Percentiles rank a stretch among this genome's conserved stretches.
These are phyloP conservation scores for Clarireedia sp. DNA, from an alignment of 2,329 filamentous ascomycete genomes.

Conservation along the genomic window DNA sequence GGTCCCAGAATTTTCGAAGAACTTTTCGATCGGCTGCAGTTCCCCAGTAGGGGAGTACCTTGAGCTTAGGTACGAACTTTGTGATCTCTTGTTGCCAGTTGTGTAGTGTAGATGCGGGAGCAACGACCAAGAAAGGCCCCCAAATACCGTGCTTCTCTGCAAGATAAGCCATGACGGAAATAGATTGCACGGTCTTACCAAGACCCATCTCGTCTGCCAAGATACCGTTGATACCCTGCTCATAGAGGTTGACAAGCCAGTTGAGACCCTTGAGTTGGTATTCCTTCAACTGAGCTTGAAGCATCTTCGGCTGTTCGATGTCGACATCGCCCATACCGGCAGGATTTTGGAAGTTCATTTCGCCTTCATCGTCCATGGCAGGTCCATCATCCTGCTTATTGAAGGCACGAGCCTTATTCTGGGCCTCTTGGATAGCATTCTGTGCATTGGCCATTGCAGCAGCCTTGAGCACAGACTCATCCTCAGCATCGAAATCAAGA, in stretches of 20 bases:
- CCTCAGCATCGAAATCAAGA: constrained; percentile 90
- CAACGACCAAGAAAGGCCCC: constrained; percentile 95
- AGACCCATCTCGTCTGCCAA: constrained; percentile 99
- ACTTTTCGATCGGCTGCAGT: constrained; percentile 91
- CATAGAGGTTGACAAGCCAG: constrained; percentile 97
- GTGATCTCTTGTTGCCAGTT: constrained; percentile 99
- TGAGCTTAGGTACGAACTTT: constrained; percentile 88
- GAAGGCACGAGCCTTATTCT: constrained; percentile 87
- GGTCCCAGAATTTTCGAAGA: constrained; percentile 96
- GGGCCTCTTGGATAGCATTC: constrained; percentile 88
- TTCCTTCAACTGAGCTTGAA: constrained; percentile 92
- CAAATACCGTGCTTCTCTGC: constrained; percentile 97
- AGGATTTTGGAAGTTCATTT: constrained; percentile 99
- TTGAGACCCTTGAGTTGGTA: constrained; percentile 99
- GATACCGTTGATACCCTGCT: constrained; percentile 99
- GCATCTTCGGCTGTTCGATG: constrained; percentile 86
- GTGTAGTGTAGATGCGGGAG: constrained; percentile 90
- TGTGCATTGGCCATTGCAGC: constrained; percentile 95
- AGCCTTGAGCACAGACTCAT: constrained; percentile 71
- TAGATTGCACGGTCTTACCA: constrained; percentile 97
- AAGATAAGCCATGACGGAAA: constrained; percentile 98
- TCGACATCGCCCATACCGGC: constrained; percentile 90
- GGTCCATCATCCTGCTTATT: constrained; percentile 63
- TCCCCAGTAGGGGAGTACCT: constrained; percentile 96
- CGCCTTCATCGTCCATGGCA: constrained; percentile 80